These are phyloP conservation scores for Aspergillus bridgeri DNA, from an alignment of 495 filamentous ascomycete species.

Conservation along the genomic window DNA sequence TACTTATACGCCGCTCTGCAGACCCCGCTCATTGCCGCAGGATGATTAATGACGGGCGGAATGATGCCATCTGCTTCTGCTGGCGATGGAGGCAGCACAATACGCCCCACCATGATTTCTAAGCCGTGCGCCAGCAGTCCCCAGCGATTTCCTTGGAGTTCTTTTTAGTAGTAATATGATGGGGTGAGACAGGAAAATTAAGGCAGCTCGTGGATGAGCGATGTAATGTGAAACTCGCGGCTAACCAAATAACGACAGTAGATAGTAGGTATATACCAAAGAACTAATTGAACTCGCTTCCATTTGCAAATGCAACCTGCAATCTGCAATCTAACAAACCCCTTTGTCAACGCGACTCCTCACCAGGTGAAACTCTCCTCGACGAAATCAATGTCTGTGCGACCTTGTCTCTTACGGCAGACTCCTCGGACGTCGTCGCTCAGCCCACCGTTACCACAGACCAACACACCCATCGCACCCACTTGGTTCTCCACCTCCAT, in stretches of 20 bases:
- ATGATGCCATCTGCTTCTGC: slow-evolving; percentile 8
- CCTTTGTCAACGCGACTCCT: too few relatives aligned
- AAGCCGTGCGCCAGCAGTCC: too few relatives aligned
- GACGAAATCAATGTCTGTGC: slow-evolving; percentile 69
- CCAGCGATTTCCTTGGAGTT: too few relatives aligned
- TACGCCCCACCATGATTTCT: slow-evolving; percentile 19
- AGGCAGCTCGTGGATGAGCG: neutral
- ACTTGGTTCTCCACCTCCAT: slow-evolving; percentile 74
- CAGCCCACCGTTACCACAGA: slow-evolving; percentile 81
- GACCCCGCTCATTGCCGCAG: neutral
- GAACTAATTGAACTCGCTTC: slow-evolving; percentile 3
- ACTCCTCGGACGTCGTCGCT: slow-evolving; percentile 80
- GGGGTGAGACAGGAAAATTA: too few relatives aligned
- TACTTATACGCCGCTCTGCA: neutral
- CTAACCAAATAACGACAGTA: neutral
- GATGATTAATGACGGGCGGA: slow-evolving; percentile 2
- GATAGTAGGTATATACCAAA: slow-evolving; percentile 11
- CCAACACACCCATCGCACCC: slow-evolving; percentile 86
- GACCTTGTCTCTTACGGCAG: slow-evolving; percentile 61
- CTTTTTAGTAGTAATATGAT: too few relatives aligned
- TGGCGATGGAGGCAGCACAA: neutral
- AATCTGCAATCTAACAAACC: neutral
- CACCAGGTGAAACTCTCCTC: slow-evolving; percentile 93
- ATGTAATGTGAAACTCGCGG: neutral
- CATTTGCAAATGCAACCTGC: too few relatives aligned